Percentiles rank a stretch among this genome's conserved stretches.
Evolutionary conservation across 768 basidiomycete genomes (phyloP).

Genomic region (Rhizopogon vesiculosus): DNA sequence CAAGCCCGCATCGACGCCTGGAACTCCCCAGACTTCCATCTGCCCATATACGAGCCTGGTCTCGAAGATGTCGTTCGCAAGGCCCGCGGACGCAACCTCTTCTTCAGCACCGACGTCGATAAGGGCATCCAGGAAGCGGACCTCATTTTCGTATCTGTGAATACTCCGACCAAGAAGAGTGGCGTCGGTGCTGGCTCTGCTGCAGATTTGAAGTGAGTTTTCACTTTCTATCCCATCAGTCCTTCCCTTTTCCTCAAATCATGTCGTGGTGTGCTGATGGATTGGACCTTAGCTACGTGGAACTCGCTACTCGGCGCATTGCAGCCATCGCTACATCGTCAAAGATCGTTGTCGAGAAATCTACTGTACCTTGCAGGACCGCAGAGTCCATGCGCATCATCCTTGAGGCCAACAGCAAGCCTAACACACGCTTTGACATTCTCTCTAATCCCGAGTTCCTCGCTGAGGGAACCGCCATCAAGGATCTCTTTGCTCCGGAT

Average conservation of each 20-base stretch:
- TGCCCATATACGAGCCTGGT: slow-evolving; percentile 98
- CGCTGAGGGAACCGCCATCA: slow-evolving; percentile 95
- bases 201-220: slow-evolving; percentile 91
- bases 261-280: not conserved
- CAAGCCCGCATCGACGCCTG: slow-evolving; percentile 92
- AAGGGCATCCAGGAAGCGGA: slow-evolving; percentile 92
- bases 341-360: slow-evolving; percentile 99
- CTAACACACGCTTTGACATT: slow-evolving; percentile 90
- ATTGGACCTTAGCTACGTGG: slow-evolving; percentile 72
- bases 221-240: slow-evolving; percentile 5
- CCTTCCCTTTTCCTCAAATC: slow-evolving; percentile 6
- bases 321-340: slow-evolving; percentile 84
- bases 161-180: slow-evolving; percentile 97
- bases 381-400: slow-evolving; percentile 99
- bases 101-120: slow-evolving; percentile 95
- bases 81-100: slow-evolving; percentile 91
- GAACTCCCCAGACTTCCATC: slow-evolving; percentile 79
- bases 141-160: slow-evolving; percentile 97
- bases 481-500: slow-evolving; percentile 85
- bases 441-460: slow-evolving; percentile 99
- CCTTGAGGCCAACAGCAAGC: slow-evolving; percentile 95
- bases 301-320: slow-evolving; percentile 94
- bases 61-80: slow-evolving; percentile 85
- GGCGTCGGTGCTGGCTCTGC: slow-evolving; percentile 98
- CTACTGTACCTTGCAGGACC: slow-evolving; percentile 97